These are phyloP conservation scores for Pleurotus tuoliensis DNA, from an alignment of 768 basidiomycete species.

Conservation along the genomic window DNA sequence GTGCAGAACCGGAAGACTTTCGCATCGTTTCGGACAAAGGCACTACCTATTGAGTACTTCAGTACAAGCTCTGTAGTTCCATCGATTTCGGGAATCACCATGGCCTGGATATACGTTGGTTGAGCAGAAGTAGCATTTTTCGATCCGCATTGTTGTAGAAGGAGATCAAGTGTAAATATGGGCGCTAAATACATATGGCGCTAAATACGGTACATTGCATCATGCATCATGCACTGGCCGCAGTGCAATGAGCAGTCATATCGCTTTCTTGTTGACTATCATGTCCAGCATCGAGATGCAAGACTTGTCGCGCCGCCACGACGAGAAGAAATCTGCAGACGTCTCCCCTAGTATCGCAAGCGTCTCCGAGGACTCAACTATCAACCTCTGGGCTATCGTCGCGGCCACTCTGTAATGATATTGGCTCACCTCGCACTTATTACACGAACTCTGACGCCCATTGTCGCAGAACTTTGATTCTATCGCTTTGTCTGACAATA, in stretches of 20 bases:
- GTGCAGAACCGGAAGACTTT: conserved; percentile 98
- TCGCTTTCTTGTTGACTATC: background rate
- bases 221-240: too few relatives aligned
- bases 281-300: conserved; percentile 7
- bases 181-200: too few relatives aligned
- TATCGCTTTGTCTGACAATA: conserved; percentile 31
- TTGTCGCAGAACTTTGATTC: conserved; percentile 15
- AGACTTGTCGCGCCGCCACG: background rate
- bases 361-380: background rate
- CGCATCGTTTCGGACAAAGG: conserved; percentile 96
- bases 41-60: conserved; percentile 52
- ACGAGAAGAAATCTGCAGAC: too few relatives aligned
- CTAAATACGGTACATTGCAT: too few relatives aligned
- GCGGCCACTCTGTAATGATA: background rate
- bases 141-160: conserved; percentile 70
- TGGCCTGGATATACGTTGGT: conserved; percentile 96
- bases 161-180: too few relatives aligned
- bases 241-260: too few relatives aligned
- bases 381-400: background rate
- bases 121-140: conserved; percentile 99
- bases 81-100: conserved; percentile 42
- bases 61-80: background rate
- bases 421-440: background rate
- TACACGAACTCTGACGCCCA: background rate
- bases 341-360: too few relatives aligned